Evolutionary conservation across 176 grass and related monocot genomes (phyloP).

Genomic region (Eragrostis curvula): DNA sequence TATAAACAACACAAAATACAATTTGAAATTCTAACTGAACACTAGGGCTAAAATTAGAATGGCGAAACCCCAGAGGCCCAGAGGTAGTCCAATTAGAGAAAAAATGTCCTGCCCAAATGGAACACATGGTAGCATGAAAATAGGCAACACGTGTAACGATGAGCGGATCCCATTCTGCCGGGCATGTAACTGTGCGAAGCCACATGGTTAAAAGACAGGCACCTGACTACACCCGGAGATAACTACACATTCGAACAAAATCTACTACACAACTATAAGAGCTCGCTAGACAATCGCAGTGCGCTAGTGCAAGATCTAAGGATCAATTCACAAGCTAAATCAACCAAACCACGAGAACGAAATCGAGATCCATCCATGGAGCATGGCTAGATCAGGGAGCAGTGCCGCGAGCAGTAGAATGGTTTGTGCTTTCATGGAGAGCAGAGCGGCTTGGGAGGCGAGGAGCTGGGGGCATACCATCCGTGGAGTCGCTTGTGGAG

Average conservation of each 20-base stretch:
- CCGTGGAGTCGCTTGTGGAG: conserved; percentile 81
- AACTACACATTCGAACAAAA: neutral
- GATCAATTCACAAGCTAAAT: neutral
- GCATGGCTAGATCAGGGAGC: neutral
- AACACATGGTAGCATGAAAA: conserved; percentile 41
- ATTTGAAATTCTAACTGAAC: neutral
- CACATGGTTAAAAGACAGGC: conserved; percentile 25
- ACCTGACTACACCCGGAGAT: conserved; percentile 33
- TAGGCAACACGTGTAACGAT: conserved; percentile 41
- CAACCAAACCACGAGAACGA: neutral
- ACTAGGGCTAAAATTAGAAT: neutral
- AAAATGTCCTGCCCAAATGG: conserved; percentile 37
- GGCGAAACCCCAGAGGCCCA: neutral
- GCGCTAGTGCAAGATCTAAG: neutral
- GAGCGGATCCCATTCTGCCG: conserved; percentile 10
- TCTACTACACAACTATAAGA: neutral
- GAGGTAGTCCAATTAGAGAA: neutral
- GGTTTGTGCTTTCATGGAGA: neutral
- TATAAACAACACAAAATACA: neutral
- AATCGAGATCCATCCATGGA: neutral
- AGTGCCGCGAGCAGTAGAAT: neutral
- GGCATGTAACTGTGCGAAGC: conserved; percentile 39
- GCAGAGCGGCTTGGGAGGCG: too few species aligned
- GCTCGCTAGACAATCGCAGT: neutral
- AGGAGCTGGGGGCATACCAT: conserved; percentile 35